Evolutionary conservation across 805 yeast genomes (phyloP), one percentile per base, ranked within the genome.

Genomic region (Nakazawaea ambrosiae): DNA sequence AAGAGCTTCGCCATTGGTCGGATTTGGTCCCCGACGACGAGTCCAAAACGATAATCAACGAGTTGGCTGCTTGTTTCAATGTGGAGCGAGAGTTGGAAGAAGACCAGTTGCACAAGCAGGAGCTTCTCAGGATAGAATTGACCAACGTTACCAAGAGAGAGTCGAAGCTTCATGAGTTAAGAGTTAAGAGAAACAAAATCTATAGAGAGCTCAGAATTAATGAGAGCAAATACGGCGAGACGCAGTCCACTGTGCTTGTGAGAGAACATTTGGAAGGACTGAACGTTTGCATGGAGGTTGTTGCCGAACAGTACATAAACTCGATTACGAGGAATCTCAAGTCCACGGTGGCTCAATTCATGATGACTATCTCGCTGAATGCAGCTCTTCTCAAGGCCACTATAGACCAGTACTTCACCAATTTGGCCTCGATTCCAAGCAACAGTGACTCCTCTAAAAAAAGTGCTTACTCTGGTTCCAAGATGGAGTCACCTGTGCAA

Each of bases 231-330:
- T 54, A 48, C 42, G 80, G 79, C 3, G 68, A 65, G 34, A 64
- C 69, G 20, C 64, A 68, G 14, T 54, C 53, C 6, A 63, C 74
- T 1, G 53, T 65, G 12, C 50, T 73, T 15, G 53, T 70, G 1
- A 61, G 59, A 40, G 84, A 77, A 47, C 61, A 63, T 36, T 49
- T 76, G 24, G 82, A 76, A 49, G 76, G 71, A 44, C 55, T 68
- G 39, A 62, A 63, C 30, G 63, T 68, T 42, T 66, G 73, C 26
- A 58, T 72, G n/a, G 73, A 65, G 38, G 70, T 75, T 17, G 71
- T 73, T 5, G 70, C 70, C 41, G 68, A 63, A 22, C 82, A 77
- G 48, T 61, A 66, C 33, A 56, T 61, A 7, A 61, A 74, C 32
- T 60, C 76, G 0, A 66, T 77, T 17, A 61, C 63, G 31, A 60